Percentiles rank a stretch among this genome's conserved stretches.
phyloP scores from a whole-genome alignment of 148 eudicot species.

The Camellia japonica region DNA sequence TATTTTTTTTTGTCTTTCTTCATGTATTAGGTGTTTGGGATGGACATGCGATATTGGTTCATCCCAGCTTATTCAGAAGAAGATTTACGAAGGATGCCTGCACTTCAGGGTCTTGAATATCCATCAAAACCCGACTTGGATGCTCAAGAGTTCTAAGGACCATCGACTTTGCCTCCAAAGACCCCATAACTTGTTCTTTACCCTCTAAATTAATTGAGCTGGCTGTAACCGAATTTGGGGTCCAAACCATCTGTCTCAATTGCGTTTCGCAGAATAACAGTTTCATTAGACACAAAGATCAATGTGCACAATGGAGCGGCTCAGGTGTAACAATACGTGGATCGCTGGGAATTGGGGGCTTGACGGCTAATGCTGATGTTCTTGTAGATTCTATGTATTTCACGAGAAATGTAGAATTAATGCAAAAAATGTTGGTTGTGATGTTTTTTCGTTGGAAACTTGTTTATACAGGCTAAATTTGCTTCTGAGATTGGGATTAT shows the following conservation, averaged over 20 bases:
- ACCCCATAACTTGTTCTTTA: background rate
- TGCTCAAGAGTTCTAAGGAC: slow-evolving; percentile 48
- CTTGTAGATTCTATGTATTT: background rate
- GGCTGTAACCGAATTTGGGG: background rate
- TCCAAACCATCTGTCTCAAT: background rate
- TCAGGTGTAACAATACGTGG: background rate
- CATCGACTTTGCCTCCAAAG: background rate
- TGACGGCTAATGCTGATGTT: slow-evolving; percentile 8
- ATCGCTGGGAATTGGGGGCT: background rate
- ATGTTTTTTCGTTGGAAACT: background rate
- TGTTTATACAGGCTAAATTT: background rate
- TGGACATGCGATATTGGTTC: slow-evolving; percentile 72
- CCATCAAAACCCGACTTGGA: slow-evolving; percentile 86
- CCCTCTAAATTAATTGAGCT: background rate
- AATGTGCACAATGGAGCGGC: background rate
- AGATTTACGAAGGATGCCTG: slow-evolving; percentile 83
- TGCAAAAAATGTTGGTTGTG: background rate
- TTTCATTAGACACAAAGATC: background rate
- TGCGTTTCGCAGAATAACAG: background rate
- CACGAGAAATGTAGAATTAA: background rate
- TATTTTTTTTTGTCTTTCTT: background rate
- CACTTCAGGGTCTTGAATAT: slow-evolving; percentile 87
- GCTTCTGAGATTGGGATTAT: background rate
- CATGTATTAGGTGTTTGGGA: slow-evolving; percentile 72
- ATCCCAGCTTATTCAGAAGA: slow-evolving; percentile 85